Evolutionary conservation across 1,284 basidiomycete genomes (phyloP).

Genomic region (Coniophora puteana): DNA sequence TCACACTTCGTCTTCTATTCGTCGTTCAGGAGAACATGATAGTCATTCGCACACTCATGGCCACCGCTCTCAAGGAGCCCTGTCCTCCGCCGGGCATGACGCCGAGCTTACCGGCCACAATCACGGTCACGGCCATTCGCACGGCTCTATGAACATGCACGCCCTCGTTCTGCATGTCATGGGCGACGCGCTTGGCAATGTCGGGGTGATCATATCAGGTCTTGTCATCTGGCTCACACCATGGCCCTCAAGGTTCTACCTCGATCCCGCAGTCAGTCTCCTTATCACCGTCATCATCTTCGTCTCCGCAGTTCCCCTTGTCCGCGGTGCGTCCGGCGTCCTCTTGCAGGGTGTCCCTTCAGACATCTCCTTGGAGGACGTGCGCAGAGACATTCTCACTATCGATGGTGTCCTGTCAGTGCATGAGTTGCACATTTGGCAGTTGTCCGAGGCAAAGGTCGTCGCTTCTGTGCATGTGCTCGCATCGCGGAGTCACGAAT

Average conservation of each 20-base stretch:
- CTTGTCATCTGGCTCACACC: conserved; percentile 60
- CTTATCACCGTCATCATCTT: conserved; percentile 80
- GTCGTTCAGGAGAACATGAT: no score
- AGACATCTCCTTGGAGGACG: conserved; percentile 63
- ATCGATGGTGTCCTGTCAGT: conserved; percentile 68
- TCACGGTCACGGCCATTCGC: conserved; percentile 31
- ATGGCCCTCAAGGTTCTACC: conserved; percentile 58
- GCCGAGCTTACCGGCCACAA: conserved; percentile 13
- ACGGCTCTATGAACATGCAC: conserved; percentile 76
- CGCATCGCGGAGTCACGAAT: conserved; percentile 52
- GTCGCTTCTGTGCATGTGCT: conserved; percentile 77
- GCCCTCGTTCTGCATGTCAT: conserved; percentile 74
- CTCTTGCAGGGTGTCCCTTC: conserved; percentile 73
- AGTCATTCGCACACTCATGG: no score
- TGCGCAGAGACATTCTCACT: conserved; percentile 53
- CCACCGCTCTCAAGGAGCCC: no score
- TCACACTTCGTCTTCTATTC: conserved; percentile 2
- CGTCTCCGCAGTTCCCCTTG: conserved; percentile 72
- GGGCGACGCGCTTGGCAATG: conserved; percentile 76
- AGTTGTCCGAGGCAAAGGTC: conserved; percentile 69
- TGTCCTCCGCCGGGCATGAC: neutral
- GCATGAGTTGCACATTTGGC: conserved; percentile 80
- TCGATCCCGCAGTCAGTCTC: conserved; percentile 70
- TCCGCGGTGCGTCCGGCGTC: conserved; percentile 74
- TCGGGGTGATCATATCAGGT: conserved; percentile 75